phyloP scores from a whole-genome alignment of 768 basidiomycete species.

The Kondoa subrosea region DNA sequence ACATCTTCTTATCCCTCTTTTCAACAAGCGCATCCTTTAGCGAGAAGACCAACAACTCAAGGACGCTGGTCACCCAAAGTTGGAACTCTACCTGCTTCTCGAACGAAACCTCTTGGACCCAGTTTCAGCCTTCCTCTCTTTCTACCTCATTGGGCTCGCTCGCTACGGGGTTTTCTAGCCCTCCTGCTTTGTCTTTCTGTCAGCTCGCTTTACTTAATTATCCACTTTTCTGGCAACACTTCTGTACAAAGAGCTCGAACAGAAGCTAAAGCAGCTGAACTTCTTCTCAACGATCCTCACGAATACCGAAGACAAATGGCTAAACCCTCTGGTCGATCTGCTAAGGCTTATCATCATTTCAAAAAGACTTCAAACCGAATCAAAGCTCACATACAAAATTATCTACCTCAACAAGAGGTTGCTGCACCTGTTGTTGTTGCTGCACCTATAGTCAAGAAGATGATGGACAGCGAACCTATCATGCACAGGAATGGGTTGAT shows the following conservation, averaged over 20 bases:
- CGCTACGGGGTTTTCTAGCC: background rate
- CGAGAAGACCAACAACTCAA: background rate
- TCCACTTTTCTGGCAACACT: background rate
- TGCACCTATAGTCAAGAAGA: background rate
- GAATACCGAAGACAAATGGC: background rate
- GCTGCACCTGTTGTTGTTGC: background rate
- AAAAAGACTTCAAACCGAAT: background rate
- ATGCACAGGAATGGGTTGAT: background rate
- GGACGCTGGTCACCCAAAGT: too few relatives aligned
- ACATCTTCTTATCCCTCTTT: too few relatives aligned
- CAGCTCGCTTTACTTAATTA: background rate
- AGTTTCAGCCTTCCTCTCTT: background rate
- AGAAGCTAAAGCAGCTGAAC: background rate
- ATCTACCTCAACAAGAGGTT: background rate
- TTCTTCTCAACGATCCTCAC: background rate
- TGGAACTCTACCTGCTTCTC: background rate
- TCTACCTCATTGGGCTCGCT: conserved; percentile 5
- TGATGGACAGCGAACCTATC: background rate
- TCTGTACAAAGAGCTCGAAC: background rate
- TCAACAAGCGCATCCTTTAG: background rate
- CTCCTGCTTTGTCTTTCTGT: background rate
- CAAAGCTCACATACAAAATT: background rate
- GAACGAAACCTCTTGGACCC: background rate
- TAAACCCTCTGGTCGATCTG: background rate
- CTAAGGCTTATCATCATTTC: background rate